These are phyloP conservation scores for Calonectria pteridis DNA, from an alignment of 2,329 filamentous ascomycete species.

Conservation along the genomic window DNA sequence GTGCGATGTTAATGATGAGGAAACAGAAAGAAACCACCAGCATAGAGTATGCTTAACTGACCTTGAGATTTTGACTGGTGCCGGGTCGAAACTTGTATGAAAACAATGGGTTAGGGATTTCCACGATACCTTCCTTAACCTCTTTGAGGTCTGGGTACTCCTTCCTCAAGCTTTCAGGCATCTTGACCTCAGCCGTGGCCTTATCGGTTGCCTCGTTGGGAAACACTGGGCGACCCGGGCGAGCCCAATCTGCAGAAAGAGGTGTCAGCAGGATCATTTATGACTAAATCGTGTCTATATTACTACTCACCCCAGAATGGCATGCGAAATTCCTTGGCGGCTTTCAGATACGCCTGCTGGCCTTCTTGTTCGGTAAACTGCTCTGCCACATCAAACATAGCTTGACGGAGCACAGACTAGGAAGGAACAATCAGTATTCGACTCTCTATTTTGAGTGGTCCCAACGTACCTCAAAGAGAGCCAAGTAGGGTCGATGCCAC, in stretches of 20 bases:
- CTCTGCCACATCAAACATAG: not conserved
- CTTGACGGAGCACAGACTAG: not conserved
- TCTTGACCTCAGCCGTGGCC: not conserved
- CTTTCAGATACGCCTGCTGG: not conserved
- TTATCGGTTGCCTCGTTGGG: not conserved
- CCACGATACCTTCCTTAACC: not conserved
- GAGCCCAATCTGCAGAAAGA: not conserved
- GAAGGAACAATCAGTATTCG: not conserved
- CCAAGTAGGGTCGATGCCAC: not conserved
- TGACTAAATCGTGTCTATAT: no score
- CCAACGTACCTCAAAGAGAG: not conserved
- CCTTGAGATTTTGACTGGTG: slow-evolving; percentile 6
- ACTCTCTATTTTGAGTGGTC: not conserved
- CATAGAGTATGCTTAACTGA: not conserved
- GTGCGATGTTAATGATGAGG: no score
- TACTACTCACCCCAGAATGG: not conserved
- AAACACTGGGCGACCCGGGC: not conserved
- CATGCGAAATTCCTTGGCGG: not conserved
- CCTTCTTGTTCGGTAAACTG: not conserved
- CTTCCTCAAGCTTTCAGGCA: not conserved
- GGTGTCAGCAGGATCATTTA: not conserved
- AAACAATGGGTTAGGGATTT: slow-evolving; percentile 19
- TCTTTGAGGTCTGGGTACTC: not conserved
- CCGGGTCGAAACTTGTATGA: slow-evolving; percentile 6
- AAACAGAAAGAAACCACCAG: not conserved